A percentile compares a stretch with the other conserved stretches of the same genome.
Conservation (phyloP, 495 filamentous ascomycete species). For the Hypoxylon fuscum region DNA sequence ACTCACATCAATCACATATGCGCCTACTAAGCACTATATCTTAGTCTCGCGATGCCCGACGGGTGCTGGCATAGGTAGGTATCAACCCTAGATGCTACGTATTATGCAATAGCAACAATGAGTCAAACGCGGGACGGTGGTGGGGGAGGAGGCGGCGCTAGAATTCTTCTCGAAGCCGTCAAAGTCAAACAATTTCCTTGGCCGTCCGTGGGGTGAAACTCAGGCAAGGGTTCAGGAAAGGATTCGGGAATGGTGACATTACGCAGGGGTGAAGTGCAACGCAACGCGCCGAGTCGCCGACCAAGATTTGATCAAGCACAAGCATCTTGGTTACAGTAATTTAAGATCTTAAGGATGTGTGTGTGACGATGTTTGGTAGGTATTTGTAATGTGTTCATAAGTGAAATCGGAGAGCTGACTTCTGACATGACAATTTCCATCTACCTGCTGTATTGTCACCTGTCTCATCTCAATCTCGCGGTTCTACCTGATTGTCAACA, state of each 20-base stretch:
- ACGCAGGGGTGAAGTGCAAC: slow-evolving; percentile 15
- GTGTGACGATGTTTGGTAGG: not conserved
- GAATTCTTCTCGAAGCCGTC: slow-evolving; percentile 38
- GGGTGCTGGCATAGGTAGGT: too few relatives aligned
- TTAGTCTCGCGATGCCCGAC: too few relatives aligned
- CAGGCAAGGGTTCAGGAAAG: slow-evolving; percentile 6
- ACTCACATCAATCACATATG: too few relatives aligned
- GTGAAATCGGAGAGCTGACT: too few relatives aligned
- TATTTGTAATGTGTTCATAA: not conserved
- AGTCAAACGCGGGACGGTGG: not conserved
- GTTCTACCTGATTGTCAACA: too few relatives aligned
- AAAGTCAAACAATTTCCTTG: slow-evolving; percentile 10
- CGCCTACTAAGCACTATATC: slow-evolving; percentile 26
- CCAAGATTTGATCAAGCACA: slow-evolving; percentile 15
- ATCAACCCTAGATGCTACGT: too few relatives aligned
- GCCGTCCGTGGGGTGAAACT: slow-evolving; percentile 23
- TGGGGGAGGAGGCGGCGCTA: slow-evolving; percentile 25
- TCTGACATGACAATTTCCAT: too few relatives aligned
- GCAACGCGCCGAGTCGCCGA: slow-evolving; percentile 18
- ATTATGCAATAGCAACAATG: not conserved
- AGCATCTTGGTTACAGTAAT: slow-evolving; percentile 16
- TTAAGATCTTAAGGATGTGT: not conserved
- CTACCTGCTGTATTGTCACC: too few relatives aligned
- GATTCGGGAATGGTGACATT: slow-evolving; percentile 32
- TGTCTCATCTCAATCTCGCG: too few relatives aligned